phyloP scores from a whole-genome alignment of 2,329 filamentous ascomycete species.

The Falciphora oryzae region DNA sequence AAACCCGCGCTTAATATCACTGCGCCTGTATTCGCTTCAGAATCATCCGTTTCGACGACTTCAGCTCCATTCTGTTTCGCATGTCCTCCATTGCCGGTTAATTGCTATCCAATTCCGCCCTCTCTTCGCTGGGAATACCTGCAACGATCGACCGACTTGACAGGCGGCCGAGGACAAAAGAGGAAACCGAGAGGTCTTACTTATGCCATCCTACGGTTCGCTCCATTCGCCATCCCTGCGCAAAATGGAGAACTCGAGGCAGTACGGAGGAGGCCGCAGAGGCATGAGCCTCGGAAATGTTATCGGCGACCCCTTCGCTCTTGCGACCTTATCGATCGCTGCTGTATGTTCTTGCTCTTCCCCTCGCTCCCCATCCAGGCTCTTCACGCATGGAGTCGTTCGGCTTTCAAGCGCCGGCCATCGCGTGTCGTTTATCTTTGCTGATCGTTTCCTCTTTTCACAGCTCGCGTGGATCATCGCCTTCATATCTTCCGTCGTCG shows the following conservation, averaged over 20 bases:
- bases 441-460: not conserved
- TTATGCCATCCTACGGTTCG: constrained; percentile 72
- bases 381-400: no score
- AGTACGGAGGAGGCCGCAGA: constrained; percentile 48
- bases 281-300: constrained; percentile 80
- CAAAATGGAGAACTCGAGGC: constrained; percentile 72
- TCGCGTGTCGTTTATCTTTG: not conserved
- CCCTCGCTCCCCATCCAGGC: constrained; percentile 14
- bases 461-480: constrained; percentile 94
- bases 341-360: constrained; percentile 58
- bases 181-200: constrained; percentile 24
- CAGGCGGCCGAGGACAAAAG: constrained; percentile 3
- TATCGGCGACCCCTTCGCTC: constrained; percentile 89
- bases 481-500: constrained; percentile 80
- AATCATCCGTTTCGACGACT: not conserved
- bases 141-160: not conserved
- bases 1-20: not conserved
- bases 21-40: not conserved
- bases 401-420: not conserved
- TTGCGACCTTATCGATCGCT: constrained; percentile 89
- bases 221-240: constrained; percentile 65
- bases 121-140: not conserved
- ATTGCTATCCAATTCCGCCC: not conserved
- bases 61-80: not conserved
- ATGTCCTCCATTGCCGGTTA: not conserved